Base-by-base conservation (phyloP, 2,329 filamentous ascomycete genomes). In the Apiospora arundinis region DNA sequence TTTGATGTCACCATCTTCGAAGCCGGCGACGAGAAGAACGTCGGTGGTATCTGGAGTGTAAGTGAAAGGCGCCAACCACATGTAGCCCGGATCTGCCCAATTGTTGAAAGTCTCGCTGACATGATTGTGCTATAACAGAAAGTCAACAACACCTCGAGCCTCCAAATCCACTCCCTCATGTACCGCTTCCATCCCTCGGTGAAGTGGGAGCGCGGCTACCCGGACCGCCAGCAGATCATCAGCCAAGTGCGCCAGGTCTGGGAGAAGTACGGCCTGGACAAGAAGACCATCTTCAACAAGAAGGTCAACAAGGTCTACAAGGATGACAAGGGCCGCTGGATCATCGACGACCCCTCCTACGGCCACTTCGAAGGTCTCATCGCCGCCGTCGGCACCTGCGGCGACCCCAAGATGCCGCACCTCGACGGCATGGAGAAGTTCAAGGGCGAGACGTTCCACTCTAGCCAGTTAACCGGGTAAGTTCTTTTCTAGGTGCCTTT, bases 101-200 rank as follows among this genome's bases (percentile, higher is more conserved):
- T 49, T 25, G 48, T 49, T 25, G 48, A 12, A n/a, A 25, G 5
- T 21, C 2, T 37, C 18, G 12, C 52, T 60, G 2, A 60, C 9
- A 4, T 16, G 2, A 2, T 14, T 25, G n/a, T 1, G 0, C 14
- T 3, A 1, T 6, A 37, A 32, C 72, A 93, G 90, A 88, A 88
- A 80, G 93, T 96, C 52, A 95, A 96, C 83, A 93, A 92, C 69
- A 95, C 93, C 0, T 95, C 93, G 0, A 90, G 92, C 21, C 87
- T 97, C 0, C 93, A 96, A 77, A 95, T 97, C 28, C 93, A 97
- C 80, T 93, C 91, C 25, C 81, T 95, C 71, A 96, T 96, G 93
- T 97, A 95, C 80, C 89, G 94, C 28, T 97, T 97, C 79, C 93
- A 95, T 75, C 94, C 94, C 0, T 92, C 92, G 0, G 89, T 97